Conservation (phyloP, 164 flowering plant genomes). For the Tetrastigma voinierianum region DNA sequence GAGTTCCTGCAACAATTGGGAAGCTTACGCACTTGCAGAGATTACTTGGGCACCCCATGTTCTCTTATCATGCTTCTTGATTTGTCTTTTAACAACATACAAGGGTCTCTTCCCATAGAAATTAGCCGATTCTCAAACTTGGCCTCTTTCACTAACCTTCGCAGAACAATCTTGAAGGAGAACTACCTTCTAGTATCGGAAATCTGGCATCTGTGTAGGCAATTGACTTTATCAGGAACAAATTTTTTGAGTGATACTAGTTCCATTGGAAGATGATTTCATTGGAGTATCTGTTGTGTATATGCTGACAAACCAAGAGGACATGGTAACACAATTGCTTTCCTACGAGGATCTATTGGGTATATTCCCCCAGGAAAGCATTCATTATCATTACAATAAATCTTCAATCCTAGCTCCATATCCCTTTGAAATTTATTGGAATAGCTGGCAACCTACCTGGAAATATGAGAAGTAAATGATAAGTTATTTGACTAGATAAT, state of each 20-base stretch:
- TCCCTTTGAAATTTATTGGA: no score
- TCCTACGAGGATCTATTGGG: no score
- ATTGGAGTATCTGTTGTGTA: slow-evolving; percentile 17
- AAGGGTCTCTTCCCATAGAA: neutral
- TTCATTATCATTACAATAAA: no score
- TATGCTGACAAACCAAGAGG: no score
- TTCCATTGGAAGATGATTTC: slow-evolving; percentile 11
- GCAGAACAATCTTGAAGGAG: neutral
- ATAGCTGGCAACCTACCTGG: no score
- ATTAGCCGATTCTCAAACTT: neutral
- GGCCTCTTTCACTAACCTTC: neutral
- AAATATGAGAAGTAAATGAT: no score
- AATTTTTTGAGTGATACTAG: slow-evolving; percentile 2
- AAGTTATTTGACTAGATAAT: no score
- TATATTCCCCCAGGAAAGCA: no score
- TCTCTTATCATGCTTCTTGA: slow-evolving; percentile 2
- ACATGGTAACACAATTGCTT: no score
- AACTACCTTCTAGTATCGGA: slow-evolving; percentile 4
- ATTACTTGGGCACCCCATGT: slow-evolving; percentile 3
- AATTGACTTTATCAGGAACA: neutral
- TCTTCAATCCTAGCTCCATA: no score
- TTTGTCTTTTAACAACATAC: neutral
- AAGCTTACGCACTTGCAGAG: slow-evolving; percentile 10
- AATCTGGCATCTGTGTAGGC: neutral
- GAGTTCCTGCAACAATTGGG: slow-evolving; percentile 14